Conservation (phyloP, 2,329 filamentous ascomycete genomes). For the Venturiaceae sp. region DNA sequence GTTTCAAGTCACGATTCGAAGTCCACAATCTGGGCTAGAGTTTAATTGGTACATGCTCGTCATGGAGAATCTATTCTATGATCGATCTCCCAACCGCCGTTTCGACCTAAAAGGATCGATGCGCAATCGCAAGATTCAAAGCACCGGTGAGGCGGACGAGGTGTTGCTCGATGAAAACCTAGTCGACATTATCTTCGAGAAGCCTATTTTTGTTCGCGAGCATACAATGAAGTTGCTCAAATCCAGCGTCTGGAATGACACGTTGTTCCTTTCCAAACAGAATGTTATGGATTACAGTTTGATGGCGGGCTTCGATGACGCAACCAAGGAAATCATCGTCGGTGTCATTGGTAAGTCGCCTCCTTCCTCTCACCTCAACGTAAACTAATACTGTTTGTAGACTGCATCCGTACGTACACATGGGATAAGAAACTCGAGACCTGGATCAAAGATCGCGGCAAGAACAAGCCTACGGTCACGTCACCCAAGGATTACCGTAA, state of each 20-base stretch:
- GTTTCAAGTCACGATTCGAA: constrained; percentile 96
- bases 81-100: constrained; percentile 70
- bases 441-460: constrained; percentile 97
- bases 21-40: constrained; percentile 80
- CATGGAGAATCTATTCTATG: constrained; percentile 98
- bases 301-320: constrained; percentile 96
- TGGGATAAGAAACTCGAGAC: constrained; percentile 99
- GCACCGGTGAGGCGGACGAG: constrained; percentile 91
- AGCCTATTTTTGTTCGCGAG: constrained; percentile 86
- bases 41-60: constrained; percentile 90
- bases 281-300: constrained; percentile 99
- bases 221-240: constrained; percentile 91
- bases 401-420: constrained; percentile 96
- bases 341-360: constrained; percentile 63
- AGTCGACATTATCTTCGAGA: constrained; percentile 98
- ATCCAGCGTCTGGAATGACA: constrained; percentile 94
- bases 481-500: constrained; percentile 97
- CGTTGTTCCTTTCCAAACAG: constrained; percentile 83
- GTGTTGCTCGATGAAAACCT: constrained; percentile 97
- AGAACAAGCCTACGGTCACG: constrained; percentile 83
- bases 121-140: constrained; percentile 95
- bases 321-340: constrained; percentile 81
- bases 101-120: constrained; percentile 96
- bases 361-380: not conserved
- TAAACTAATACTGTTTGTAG: constrained; percentile 24